Conservation (phyloP, 2,329 filamentous ascomycete species). For the Colletotrichum falcatum region DNA sequence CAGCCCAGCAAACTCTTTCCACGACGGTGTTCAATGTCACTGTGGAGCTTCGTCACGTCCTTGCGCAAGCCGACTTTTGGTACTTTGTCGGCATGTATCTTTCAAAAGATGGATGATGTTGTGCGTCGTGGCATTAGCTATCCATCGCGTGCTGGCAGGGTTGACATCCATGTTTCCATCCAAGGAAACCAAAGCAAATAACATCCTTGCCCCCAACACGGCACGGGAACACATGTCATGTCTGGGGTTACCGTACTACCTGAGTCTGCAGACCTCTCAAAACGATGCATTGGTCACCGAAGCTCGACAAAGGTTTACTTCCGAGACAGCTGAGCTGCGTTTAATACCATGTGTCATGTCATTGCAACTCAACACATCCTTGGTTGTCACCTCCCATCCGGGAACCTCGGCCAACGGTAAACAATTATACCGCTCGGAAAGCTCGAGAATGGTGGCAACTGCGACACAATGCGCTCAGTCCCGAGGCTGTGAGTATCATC, state of each 20-base stretch:
- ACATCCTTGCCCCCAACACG: slow-evolving; percentile 14
- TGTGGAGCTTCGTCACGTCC: slow-evolving; percentile 1
- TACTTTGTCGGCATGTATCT: slow-evolving; percentile 32
- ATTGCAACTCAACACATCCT: background rate
- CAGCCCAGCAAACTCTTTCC: background rate
- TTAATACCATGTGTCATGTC: slow-evolving; percentile 26
- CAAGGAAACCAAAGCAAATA: background rate
- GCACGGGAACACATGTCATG: slow-evolving; percentile 8
- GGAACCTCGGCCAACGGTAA: slow-evolving; percentile 9
- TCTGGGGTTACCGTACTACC: background rate
- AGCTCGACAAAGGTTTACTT: slow-evolving; percentile 8
- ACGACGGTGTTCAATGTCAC: slow-evolving; percentile 6
- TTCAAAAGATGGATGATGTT: background rate
- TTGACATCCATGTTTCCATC: slow-evolving; percentile 28
- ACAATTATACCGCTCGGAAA: background rate
- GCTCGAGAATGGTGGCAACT: slow-evolving; percentile 9
- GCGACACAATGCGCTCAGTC: slow-evolving; percentile 11
- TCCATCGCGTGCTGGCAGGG: slow-evolving; percentile 21
- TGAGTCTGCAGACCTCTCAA: background rate
- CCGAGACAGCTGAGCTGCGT: slow-evolving; percentile 23
- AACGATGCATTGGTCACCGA: background rate
- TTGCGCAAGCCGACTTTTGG: background rate
- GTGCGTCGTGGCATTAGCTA: slow-evolving; percentile 17
- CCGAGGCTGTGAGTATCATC: background rate
- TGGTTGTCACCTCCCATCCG: slow-evolving; percentile 1